Percentiles rank a stretch among this genome's conserved stretches.
These are phyloP conservation scores for Hanseniaspora clermontiae DNA, from an alignment of 805 yeast genomes.

Conservation along the genomic window DNA sequence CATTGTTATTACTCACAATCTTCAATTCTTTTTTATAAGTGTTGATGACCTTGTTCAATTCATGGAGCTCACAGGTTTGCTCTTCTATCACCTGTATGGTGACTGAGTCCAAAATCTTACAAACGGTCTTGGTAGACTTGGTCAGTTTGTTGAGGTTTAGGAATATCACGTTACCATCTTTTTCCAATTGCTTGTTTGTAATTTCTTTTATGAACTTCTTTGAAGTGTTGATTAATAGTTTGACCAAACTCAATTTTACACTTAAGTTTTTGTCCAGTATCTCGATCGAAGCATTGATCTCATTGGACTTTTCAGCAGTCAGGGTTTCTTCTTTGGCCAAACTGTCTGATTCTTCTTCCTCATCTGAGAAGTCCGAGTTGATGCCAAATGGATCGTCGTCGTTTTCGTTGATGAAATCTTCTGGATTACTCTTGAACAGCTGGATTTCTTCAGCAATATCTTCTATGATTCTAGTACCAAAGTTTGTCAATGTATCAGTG, in stretches of 20 bases:
- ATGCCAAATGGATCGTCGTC: constrained; percentile 41
- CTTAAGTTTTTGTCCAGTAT: constrained; percentile 39
- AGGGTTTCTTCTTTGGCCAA: constrained; percentile 23
- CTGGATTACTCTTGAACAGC: constrained; percentile 59
- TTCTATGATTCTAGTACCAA: constrained; percentile 3
- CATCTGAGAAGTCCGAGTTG: constrained; percentile 23
- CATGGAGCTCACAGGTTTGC: not conserved
- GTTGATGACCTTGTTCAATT: not conserved
- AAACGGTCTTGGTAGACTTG: not conserved
- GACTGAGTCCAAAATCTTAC: not conserved
- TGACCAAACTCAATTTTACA: constrained; percentile 35
- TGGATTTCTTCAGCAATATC: constrained; percentile 9
- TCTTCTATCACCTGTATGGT: constrained; percentile 6
- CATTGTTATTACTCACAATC: constrained; percentile 1
- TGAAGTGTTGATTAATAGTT: constrained; percentile 32
- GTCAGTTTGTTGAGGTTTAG: not conserved
- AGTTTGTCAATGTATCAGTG: not conserved
- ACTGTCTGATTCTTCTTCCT: constrained; percentile 19
- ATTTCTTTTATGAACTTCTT: constrained; percentile 8
- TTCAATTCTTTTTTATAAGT: not conserved
- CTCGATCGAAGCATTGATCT: constrained; percentile 24
- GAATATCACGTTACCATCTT: constrained; percentile 4
- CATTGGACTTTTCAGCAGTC: constrained; percentile 26
- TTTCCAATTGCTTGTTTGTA: not conserved
- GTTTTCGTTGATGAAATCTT: constrained; percentile 38